Evolutionary conservation across 331 rosid genomes (phyloP).

Genomic region (Rhamnella rubrinervis): DNA sequence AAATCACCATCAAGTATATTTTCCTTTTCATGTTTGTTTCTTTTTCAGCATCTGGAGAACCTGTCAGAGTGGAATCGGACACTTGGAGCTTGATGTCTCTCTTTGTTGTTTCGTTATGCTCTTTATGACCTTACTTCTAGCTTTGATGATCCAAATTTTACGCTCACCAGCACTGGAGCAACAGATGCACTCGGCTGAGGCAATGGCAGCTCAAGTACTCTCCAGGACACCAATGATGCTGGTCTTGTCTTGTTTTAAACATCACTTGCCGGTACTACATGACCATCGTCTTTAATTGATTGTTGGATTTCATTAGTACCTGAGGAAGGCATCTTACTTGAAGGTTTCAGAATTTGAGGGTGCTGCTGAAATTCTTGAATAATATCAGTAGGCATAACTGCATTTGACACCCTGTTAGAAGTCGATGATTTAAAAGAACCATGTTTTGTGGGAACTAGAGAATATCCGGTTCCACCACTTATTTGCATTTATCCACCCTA

Average conservation of each 20-base stretch:
- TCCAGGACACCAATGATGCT: constrained; percentile 57
- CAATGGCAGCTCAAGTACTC: constrained; percentile 86
- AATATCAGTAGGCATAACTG: constrained; percentile 23
- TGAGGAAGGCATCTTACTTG: constrained; percentile 26
- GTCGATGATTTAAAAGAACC: constrained; percentile 36
- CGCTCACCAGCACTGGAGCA: constrained; percentile 59
- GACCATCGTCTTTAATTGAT: too few relatives aligned
- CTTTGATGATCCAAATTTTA: constrained; percentile 42
- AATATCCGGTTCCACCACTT: constrained; percentile 37
- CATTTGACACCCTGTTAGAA: constrained; percentile 19
- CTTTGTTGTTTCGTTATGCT: constrained; percentile 1
- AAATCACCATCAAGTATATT: neutral
- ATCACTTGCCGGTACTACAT: constrained; percentile 24
- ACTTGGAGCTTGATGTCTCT: neutral
- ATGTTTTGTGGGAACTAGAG: constrained; percentile 41
- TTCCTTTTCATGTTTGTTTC: neutral
- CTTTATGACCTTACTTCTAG: constrained; percentile 30
- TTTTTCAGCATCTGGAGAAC: constrained; percentile 6
- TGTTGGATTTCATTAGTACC: constrained; percentile 55
- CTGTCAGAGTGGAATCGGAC: constrained; percentile 9
- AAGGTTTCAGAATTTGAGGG: too few relatives aligned
- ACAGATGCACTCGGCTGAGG: constrained; percentile 81
- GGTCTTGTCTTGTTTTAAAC: constrained; percentile 42
- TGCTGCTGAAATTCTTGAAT: constrained; percentile 40
- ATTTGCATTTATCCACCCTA: constrained; percentile 75